Conservation (phyloP, 1,284 basidiomycete species). For the Anthracocystis setariae region DNA sequence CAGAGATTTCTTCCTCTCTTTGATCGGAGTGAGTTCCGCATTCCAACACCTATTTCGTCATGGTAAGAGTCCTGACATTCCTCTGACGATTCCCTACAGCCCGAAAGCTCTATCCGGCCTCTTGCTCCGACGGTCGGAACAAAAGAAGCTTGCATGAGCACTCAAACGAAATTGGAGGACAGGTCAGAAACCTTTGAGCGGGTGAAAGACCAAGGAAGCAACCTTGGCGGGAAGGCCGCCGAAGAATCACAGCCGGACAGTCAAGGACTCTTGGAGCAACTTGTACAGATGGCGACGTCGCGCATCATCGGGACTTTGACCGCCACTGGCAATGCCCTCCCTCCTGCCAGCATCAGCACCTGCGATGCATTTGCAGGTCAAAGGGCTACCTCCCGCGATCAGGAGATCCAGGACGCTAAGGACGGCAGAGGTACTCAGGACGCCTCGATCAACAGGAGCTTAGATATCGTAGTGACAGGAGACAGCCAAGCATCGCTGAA, state of each 20-base stretch:
- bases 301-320: not conserved
- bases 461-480: not conserved
- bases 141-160: not conserved
- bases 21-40: conserved; percentile 37
- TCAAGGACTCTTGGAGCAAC: conserved; percentile 18
- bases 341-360: not conserved
- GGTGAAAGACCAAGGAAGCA: not conserved
- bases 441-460: not conserved
- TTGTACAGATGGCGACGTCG: conserved; percentile 11
- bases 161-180: not conserved
- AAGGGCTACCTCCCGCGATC: no score
- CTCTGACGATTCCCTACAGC: conserved; percentile 2
- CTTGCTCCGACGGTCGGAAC: not conserved
- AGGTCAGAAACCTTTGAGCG: not conserved
- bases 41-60: no score
- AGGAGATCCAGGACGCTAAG: no score
- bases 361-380: not conserved
- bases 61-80: no score
- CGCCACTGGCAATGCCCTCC: not conserved
- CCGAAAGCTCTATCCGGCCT: not conserved
- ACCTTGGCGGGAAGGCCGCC: no score
- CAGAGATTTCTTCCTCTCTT: conserved; percentile 15
- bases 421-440: not conserved
- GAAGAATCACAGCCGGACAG: conserved; percentile 2
- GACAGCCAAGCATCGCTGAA: not conserved